Conservation (phyloP, 2,329 filamentous ascomycete genomes). For the Fusarium nelsonii region DNA sequence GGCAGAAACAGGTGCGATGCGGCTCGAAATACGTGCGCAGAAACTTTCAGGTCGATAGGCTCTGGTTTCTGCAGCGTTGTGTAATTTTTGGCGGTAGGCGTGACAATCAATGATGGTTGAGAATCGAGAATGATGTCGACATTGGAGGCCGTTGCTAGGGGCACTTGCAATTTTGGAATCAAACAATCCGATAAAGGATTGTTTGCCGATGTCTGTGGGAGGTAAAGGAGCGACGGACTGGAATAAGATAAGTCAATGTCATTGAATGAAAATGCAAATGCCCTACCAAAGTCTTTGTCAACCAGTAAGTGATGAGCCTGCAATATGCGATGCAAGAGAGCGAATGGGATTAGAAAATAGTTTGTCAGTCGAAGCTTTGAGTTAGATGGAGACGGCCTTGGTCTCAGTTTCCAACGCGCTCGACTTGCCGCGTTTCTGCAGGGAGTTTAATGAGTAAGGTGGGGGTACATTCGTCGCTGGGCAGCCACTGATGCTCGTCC, state of each 20-base stretch:
- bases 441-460: slow-evolving; percentile 45
- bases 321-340: slow-evolving; percentile 23
- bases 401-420: slow-evolving; percentile 29
- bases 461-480: slow-evolving; percentile 32
- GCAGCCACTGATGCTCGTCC: slow-evolving; percentile 18
- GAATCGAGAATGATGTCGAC: slow-evolving; percentile 15
- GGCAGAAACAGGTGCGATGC: not conserved
- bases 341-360: slow-evolving; percentile 35
- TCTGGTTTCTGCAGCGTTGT: not conserved
- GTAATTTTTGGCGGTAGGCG: not conserved
- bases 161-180: slow-evolving; percentile 24
- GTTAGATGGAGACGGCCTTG: slow-evolving; percentile 21
- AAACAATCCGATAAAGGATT: slow-evolving; percentile 16
- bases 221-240: slow-evolving; percentile 8
- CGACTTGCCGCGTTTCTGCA: slow-evolving; percentile 43
- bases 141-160: slow-evolving; percentile 35
- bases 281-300: slow-evolving; percentile 12
- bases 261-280: not conserved
- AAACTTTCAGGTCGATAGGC: not conserved
- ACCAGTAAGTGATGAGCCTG: slow-evolving; percentile 31
- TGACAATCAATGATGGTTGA: slow-evolving; percentile 7
- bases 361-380: slow-evolving; percentile 16
- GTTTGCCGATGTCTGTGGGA: slow-evolving; percentile 1
- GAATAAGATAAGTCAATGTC: not conserved
- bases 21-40: not conserved